phyloP scores from a whole-genome alignment of 345 rosid genomes.

The Eutrema yunnanense region DNA sequence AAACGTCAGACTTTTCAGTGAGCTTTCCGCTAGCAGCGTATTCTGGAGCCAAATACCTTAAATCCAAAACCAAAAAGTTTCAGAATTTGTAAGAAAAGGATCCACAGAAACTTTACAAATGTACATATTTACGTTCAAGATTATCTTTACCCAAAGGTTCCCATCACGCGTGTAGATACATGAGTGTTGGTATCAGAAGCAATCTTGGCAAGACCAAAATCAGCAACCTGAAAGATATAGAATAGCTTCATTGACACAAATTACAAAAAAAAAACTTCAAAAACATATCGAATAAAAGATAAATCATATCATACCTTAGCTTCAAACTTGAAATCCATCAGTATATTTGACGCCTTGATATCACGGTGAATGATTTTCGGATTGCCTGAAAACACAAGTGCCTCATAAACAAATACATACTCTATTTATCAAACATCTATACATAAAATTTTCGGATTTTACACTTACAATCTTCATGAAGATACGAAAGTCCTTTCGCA shows the following conservation, averaged over 20 bases:
- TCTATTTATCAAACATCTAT: neutral
- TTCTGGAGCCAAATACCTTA: conserved; percentile 84
- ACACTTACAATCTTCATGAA: conserved; percentile 90
- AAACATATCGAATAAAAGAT: neutral
- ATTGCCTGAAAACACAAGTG: conserved; percentile 44
- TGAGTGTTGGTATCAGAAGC: conserved; percentile 79
- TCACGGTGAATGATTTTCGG: conserved; percentile 95
- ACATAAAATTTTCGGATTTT: neutral
- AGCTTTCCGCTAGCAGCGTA: conserved; percentile 87
- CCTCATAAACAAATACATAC: neutral
- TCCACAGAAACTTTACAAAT: neutral
- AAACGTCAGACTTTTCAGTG: conserved; percentile 80
- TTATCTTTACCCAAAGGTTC: conserved; percentile 44
- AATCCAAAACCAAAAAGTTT: neutral
- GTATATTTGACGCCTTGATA: conserved; percentile 83
- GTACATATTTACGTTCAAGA: neutral
- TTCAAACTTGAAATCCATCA: conserved; percentile 78
- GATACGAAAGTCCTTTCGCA: conserved; percentile 91
- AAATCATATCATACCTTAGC: conserved; percentile 48
- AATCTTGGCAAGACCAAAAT: conserved; percentile 88
- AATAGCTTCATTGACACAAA: neutral
- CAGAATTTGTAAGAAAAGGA: neutral
- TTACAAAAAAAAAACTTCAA: neutral
- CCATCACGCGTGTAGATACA: conserved; percentile 94
- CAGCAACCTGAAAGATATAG: conserved; percentile 37